Conservation (phyloP, 805 yeast genomes). For the Cyberlindnera mrakii region DNA sequence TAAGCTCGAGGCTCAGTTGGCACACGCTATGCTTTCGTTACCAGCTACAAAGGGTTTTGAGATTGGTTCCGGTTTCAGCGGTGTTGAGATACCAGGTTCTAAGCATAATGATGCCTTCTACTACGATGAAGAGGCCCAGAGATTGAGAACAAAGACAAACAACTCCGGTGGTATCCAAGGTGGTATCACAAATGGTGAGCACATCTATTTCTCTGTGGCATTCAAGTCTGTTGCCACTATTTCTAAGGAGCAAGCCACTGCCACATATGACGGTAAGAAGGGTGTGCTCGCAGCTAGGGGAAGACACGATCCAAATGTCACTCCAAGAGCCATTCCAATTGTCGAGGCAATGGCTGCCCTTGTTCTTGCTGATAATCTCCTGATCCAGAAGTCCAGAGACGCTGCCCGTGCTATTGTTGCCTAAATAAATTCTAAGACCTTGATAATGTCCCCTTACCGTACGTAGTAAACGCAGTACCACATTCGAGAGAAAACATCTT, state of each 20-base stretch:
- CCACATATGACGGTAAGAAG: slow-evolving; percentile 79
- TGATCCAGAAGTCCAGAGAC: slow-evolving; percentile 85
- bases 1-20: slow-evolving; percentile 89
- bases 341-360: slow-evolving; percentile 98
- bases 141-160: slow-evolving; percentile 81
- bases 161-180: slow-evolving; percentile 98
- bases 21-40: slow-evolving; percentile 96
- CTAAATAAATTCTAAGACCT: not conserved
- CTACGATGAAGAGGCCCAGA: slow-evolving; percentile 50
- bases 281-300: slow-evolving; percentile 95
- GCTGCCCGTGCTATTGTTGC: slow-evolving; percentile 33
- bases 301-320: slow-evolving; percentile 97
- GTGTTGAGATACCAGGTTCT: slow-evolving; percentile 87
- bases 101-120: slow-evolving; percentile 87
- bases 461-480: too few species aligned
- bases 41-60: slow-evolving; percentile 99
- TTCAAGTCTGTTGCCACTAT: slow-evolving; percentile 98
- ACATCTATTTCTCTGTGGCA: slow-evolving; percentile 89
- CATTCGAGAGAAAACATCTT: too few species aligned
- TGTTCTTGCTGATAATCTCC: slow-evolving; percentile 77
- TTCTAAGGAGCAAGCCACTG: slow-evolving; percentile 84
- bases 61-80: slow-evolving; percentile 93
- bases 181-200: slow-evolving; percentile 95
- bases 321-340: slow-evolving; percentile 97
- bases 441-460: too few species aligned